Percentiles rank a stretch among this genome's conserved stretches.
Evolutionary conservation across 176 grass and related monocot genomes (phyloP).

Genomic region (Oryza rufipogon): DNA sequence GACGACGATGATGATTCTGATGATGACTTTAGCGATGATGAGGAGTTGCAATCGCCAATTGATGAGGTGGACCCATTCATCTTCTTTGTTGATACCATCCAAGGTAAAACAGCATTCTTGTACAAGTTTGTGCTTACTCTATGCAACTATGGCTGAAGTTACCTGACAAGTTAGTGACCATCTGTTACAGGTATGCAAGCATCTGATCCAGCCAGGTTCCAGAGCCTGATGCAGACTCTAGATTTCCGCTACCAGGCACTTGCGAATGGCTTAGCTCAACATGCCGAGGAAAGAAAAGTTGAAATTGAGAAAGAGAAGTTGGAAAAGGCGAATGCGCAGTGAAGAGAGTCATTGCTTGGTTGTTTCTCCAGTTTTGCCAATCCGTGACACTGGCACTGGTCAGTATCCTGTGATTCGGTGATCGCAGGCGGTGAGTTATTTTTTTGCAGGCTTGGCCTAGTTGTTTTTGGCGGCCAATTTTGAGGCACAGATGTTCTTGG

Average conservation of each 20-base stretch:
- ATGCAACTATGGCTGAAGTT: background rate
- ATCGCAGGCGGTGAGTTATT: conserved; percentile 15
- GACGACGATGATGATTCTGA: conserved; percentile 70
- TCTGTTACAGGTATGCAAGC: conserved; percentile 60
- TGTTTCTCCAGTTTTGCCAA: conserved; percentile 38
- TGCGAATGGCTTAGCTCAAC: conserved; percentile 64
- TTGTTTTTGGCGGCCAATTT: conserved; percentile 39
- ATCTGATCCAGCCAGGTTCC: conserved; percentile 67
- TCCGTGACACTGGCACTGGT: background rate
- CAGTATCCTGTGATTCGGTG: conserved; percentile 35
- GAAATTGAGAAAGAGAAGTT: conserved; percentile 90
- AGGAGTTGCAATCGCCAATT: conserved; percentile 80
- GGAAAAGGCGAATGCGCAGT: conserved; percentile 55
- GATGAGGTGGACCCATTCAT: conserved; percentile 93
- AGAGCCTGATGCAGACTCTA: conserved; percentile 70
- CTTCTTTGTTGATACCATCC: conserved; percentile 82
- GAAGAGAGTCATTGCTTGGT: conserved; percentile 9
- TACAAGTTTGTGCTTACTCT: background rate
- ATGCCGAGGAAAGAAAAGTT: conserved; percentile 70
- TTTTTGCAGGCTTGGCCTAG: conserved; percentile 46
- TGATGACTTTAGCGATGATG: conserved; percentile 69
- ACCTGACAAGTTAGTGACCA: conserved; percentile 1
- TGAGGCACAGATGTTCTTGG: conserved; percentile 35
- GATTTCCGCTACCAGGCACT: conserved; percentile 73
- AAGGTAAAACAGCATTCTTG: conserved; percentile 51